Base-by-base conservation (phyloP, 2,329 filamentous ascomycete genomes). In the Bipolaris gigantea region DNA sequence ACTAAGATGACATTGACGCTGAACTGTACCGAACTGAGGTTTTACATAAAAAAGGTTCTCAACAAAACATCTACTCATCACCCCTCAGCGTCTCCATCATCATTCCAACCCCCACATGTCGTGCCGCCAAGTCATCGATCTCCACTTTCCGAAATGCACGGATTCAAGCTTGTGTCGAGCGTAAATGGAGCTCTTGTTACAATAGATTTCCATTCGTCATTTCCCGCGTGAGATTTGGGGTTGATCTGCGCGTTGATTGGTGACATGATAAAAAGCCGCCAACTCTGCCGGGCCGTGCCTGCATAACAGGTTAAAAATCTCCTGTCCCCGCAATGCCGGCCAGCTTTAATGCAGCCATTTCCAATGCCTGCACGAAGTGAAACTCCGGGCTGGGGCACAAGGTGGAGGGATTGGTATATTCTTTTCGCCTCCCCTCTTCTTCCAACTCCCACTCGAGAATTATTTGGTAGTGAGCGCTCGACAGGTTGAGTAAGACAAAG, bases 181-280 rank as follows among this genome's bases (percentile, higher is more conserved):
- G 19, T 39, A 39, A 13, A 40, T 23, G n/a, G 21, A 15, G 27
- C 21, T 18, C 15, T 40, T 21, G 18, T 40, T 40, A 40, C 19
- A 21, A 40, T 25, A 25, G 15, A 40, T 40, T 40, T 40, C 38
- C 8, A 40, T 15, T 19, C 18, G 19, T 40, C 38, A 40, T 40
- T 6, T 40, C 38, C 38, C 9, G 38, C 13, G 25, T 19, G 38
- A 19, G 5, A 6, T n/a, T 32, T 5, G 4, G 45, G 48, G 45
- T 45, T 33, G 48, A 23, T 39, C 8, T n/a, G 13, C 19, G n/a
- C 19, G 11, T 19, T 40, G 38, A 40, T 40, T 40, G 38, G 38
- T n/a, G 34, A n/a, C 9, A 46, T 41, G 16, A 25, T 40, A n/a
- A 50, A 50, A 50, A 38, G 48, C 48, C 48, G 41, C 3, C 16